Evolutionary conservation across 176 grass and related monocot genomes (phyloP), one percentile per base, ranked within the genome.

Genomic region (Thalia dealbata): DNA sequence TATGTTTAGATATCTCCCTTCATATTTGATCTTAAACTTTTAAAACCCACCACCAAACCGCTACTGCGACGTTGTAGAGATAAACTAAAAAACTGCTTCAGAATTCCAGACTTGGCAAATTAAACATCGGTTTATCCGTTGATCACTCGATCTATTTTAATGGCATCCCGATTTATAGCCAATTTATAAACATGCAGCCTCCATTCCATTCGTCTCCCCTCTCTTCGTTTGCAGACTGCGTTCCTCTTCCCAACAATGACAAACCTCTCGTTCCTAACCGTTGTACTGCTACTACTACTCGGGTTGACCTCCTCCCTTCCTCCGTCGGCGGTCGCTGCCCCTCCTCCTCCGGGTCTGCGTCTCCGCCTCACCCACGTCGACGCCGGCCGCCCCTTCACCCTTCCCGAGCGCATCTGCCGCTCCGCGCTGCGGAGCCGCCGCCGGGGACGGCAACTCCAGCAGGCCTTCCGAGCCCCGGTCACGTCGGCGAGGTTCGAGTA

Each of bases 361-460:
- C 61, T 89, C 77, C 29, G 74, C 58, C 81, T 96, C 74, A 91
- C 76, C 59, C 88, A 89, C 67, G 78, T 91, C 30, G 92, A 96
- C 75, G 78, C 83, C 27, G 82, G 88, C 14, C 52, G 85, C 52
- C 91, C 88, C 81, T 96, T 89, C 76, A 78, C 86, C 13, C 73
- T 75, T 71, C 38, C 84, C 4, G 83, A 91, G 86, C 86, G 88
- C 28, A 68, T 91, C 54, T 83, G 82, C 58, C 89, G 86, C 16
- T 82, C 82, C 61, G 89, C 84, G 16, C 75, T 63, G 8, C 83
- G 92, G 68, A 96, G 89, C 82, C 79, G 52, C 24, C 84, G 89
- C 51, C 89, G 86, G 38, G 83, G 89, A 86, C 85, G 89, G 86
- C 81, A 78, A 48, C 62, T 77, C 28, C 81, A 82, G 32, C 32